phyloP scores from a whole-genome alignment of 495 filamentous ascomycete species.

The Lasiosphaeriaceae sp. region DNA sequence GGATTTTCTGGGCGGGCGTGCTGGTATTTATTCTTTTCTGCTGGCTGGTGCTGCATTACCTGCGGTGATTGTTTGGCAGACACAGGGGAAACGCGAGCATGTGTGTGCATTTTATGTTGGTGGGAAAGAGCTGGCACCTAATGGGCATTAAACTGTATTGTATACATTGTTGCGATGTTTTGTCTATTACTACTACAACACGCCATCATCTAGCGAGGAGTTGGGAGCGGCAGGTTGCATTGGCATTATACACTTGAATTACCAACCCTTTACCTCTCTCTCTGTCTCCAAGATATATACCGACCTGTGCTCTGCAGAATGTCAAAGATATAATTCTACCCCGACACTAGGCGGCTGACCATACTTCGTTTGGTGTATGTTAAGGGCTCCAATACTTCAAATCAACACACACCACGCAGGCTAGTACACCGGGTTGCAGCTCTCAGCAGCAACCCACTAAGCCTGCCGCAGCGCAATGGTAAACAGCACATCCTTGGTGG shows the following conservation, averaged over 20 bases:
- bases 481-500: slow-evolving; percentile 71
- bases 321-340: too few relatives aligned
- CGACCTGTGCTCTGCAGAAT: too few relatives aligned
- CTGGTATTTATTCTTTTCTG: slow-evolving; percentile 90
- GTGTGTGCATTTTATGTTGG: too few relatives aligned
- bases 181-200: neutral
- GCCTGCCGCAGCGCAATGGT: slow-evolving; percentile 65
- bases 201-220: slow-evolving; percentile 19
- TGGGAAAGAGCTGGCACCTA: too few relatives aligned
- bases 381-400: neutral
- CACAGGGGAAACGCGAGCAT: too few relatives aligned
- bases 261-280: too few relatives aligned
- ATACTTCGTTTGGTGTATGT: too few relatives aligned
- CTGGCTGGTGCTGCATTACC: slow-evolving; percentile 78
- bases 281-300: too few relatives aligned
- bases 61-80: slow-evolving; percentile 53
- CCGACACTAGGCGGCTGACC: too few relatives aligned
- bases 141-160: neutral
- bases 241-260: too few relatives aligned
- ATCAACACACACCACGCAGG: neutral
- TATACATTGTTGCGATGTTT: neutral
- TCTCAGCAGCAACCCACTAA: neutral
- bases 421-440: neutral
- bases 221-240: slow-evolving; percentile 10
- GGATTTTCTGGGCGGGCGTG: slow-evolving; percentile 91